Conservation (phyloP, 768 basidiomycete genomes). For the Obba rivulosa region DNA sequence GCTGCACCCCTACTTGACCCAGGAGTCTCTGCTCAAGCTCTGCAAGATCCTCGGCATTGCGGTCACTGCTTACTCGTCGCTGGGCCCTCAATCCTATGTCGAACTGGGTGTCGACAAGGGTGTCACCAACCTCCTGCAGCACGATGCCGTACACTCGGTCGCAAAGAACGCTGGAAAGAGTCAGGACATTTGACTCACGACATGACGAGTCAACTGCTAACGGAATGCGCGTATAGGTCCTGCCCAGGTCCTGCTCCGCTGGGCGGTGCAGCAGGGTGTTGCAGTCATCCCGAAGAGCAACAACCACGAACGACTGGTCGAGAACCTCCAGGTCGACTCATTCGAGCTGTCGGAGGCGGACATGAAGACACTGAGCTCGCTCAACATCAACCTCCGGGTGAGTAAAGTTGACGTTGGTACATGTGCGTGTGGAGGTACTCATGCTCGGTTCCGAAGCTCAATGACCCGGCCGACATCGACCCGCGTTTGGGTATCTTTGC, state of each 20-base stretch:
- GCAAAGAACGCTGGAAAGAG: conserved; percentile 51
- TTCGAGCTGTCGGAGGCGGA: conserved; percentile 55
- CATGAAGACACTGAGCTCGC: conserved; percentile 45
- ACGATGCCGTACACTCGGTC: conserved; percentile 37
- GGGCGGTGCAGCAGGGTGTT: conserved; percentile 43
- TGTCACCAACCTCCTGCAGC: conserved; percentile 46
- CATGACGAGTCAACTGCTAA: not conserved
- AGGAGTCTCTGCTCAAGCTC: conserved; percentile 40
- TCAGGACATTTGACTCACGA: conserved; percentile 21
- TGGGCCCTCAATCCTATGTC: conserved; percentile 50
- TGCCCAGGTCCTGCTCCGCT: conserved; percentile 44
- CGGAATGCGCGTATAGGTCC: conserved; percentile 19
- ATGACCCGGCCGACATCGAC: conserved; percentile 67
- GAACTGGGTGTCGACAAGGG: conserved; percentile 62
- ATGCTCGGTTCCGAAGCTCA: conserved; percentile 38
- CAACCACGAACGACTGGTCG: conserved; percentile 30
- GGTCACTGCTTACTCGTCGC: conserved; percentile 51
- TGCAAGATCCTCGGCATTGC: conserved; percentile 41
- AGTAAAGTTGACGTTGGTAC: conserved; percentile 18
- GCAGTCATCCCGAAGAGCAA: conserved; percentile 48
- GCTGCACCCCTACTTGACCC: conserved; percentile 51
- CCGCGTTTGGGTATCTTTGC: conserved; percentile 66
- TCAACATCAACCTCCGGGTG: conserved; percentile 65
- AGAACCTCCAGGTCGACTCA: conserved; percentile 41
- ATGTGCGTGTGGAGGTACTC: conserved; percentile 4